These are phyloP conservation scores for Carex cristatella DNA, from an alignment of 176 grass and related monocot species.

Conservation along the genomic window DNA sequence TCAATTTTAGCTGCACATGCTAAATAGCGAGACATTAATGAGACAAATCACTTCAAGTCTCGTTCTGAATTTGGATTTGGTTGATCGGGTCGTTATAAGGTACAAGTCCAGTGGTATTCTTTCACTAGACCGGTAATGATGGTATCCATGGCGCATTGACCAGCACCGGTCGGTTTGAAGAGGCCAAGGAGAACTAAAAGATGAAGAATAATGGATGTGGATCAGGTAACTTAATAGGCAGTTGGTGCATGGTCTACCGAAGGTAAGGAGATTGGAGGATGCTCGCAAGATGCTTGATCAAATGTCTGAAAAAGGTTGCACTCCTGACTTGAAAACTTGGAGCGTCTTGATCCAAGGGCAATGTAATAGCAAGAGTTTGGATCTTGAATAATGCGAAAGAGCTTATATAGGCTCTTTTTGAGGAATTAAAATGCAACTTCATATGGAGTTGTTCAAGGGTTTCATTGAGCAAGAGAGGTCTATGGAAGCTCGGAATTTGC, in stretches of 20 bases:
- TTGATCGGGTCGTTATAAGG: too few species aligned
- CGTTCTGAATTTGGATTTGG: conserved; percentile 37
- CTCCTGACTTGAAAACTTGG: conserved; percentile 67
- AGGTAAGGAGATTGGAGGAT: conserved; percentile 42
- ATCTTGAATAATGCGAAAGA: conserved; percentile 49
- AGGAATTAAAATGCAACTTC: conserved; percentile 27
- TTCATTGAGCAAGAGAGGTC: conserved; percentile 58
- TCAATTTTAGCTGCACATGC: too few species aligned
- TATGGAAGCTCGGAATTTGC: conserved; percentile 58
- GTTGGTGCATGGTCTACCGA: conserved; percentile 61
- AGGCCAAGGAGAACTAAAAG: conserved; percentile 38
- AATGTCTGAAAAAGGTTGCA: conserved; percentile 46
- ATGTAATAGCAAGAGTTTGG: conserved; percentile 59
- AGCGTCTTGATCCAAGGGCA: conserved; percentile 65
- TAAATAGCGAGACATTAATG: conserved; percentile 41
- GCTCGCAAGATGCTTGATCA: conserved; percentile 49
- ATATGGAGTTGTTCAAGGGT: conserved; percentile 39
- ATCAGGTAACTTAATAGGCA: conserved; percentile 75
- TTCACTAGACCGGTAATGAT: conserved; percentile 46
- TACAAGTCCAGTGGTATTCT: too few species aligned
- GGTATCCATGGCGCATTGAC: conserved; percentile 38
- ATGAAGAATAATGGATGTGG: conserved; percentile 43
- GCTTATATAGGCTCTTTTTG: conserved; percentile 53
- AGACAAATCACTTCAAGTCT: conserved; percentile 44
- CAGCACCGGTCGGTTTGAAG: not conserved